Percentiles rank a stretch among this genome's conserved stretches.
phyloP scores from a whole-genome alignment of 2,329 filamentous ascomycete species.

The Aspergillus pseudotamarii region DNA sequence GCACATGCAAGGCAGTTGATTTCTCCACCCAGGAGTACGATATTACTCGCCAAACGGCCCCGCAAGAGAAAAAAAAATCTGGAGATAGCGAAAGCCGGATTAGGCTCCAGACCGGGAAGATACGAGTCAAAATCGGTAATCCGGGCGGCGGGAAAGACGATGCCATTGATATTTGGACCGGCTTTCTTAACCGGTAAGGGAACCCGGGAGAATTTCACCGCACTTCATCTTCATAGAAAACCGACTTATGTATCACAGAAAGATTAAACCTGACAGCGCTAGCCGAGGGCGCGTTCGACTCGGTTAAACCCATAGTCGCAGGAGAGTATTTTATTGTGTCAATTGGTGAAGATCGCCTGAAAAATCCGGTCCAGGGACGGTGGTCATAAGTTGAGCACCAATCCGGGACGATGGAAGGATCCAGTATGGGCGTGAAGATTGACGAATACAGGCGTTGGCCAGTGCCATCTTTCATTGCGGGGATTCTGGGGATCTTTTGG shows the following conservation, averaged over 20 bases:
- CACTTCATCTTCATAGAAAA: background rate
- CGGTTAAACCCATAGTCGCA: background rate
- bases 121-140: background rate
- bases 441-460: background rate
- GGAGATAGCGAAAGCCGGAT: conserved; percentile 1
- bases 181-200: background rate
- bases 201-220: background rate
- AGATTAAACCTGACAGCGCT: background rate
- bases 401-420: background rate
- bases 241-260: background rate
- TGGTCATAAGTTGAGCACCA: background rate
- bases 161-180: background rate
- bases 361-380: background rate
- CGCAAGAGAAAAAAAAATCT: background rate
- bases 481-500: background rate
- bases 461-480: background rate
- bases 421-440: conserved; percentile 2
- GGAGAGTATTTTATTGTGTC: background rate
- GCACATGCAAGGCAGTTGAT: background rate
- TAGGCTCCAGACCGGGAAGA: background rate
- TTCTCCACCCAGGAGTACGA: background rate
- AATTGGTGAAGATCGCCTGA: background rate
- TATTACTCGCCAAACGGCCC: conserved; percentile 2
- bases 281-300: background rate
- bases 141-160: background rate